These are phyloP conservation scores for Chalara sp. DNA, from an alignment of 2,329 filamentous ascomycete species.

Conservation along the genomic window DNA sequence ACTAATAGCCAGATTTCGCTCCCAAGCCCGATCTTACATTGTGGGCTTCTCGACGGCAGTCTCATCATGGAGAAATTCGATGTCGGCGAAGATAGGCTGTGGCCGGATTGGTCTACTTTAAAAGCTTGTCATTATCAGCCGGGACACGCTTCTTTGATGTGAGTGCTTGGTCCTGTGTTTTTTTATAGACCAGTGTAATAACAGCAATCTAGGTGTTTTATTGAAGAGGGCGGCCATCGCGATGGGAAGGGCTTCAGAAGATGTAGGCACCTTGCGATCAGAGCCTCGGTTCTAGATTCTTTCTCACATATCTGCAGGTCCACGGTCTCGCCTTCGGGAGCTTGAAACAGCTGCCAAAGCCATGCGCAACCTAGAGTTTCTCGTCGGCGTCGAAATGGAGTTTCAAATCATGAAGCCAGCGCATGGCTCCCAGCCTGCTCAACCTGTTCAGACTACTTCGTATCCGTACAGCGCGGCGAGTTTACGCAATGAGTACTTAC, in stretches of 20 bases:
- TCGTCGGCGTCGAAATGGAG: conserved; percentile 75
- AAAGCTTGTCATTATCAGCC: conserved; percentile 49
- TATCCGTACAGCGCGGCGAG: conserved; percentile 52
- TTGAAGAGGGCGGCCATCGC: conserved; percentile 50
- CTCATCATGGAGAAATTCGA: conserved; percentile 42
- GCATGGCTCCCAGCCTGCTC: conserved; percentile 12
- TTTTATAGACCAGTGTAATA: too few species aligned
- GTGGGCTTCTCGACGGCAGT: conserved; percentile 58
- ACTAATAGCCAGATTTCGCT: conserved; percentile 34
- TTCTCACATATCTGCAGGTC: conserved; percentile 41
- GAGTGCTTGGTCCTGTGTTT: background rate
- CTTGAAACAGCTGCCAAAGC: conserved; percentile 43
- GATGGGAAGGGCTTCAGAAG: conserved; percentile 34
- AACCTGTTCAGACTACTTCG: conserved; percentile 31
- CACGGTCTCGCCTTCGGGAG: conserved; percentile 52
- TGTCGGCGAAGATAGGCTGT: conserved; percentile 59
- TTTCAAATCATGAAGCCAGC: conserved; percentile 53
- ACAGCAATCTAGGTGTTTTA: conserved; percentile 39
- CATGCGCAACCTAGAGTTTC: conserved; percentile 45
- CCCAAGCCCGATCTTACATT: conserved; percentile 53
- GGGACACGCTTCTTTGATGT: conserved; percentile 52
- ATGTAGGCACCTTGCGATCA: background rate
- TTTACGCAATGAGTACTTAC: conserved; percentile 50
- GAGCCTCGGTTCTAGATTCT: background rate
- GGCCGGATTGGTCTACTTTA: conserved; percentile 50